A percentile compares a stretch with the other conserved stretches of the same genome.
These are phyloP conservation scores for Aspergillus vadensis DNA, from an alignment of 2,329 filamentous ascomycete genomes.

Conservation along the genomic window DNA sequence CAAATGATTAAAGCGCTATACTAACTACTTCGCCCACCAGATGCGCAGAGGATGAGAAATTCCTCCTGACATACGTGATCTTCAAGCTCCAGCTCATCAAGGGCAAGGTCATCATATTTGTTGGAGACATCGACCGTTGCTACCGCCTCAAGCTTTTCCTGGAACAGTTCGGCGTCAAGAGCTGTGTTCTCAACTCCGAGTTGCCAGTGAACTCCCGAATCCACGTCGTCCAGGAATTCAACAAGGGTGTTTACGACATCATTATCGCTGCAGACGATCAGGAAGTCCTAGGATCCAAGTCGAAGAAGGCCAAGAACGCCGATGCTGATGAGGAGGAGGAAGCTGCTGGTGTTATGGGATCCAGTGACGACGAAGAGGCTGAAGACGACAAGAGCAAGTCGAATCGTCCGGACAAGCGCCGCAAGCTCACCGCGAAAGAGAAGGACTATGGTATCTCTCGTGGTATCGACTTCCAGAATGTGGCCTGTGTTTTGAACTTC, in stretches of 20 bases:
- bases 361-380: constrained; percentile 43
- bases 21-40: constrained; percentile 40
- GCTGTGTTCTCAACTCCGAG: constrained; percentile 91
- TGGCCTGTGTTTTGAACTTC: constrained; percentile 94
- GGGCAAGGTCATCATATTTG: constrained; percentile 84
- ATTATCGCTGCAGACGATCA: constrained; percentile 95
- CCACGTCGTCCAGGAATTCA: constrained; percentile 96
- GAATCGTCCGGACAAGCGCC: constrained; percentile 56
- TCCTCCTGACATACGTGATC: constrained; percentile 86
- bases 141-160: constrained; percentile 94
- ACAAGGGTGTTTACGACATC: constrained; percentile 94
- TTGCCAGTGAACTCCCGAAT: constrained; percentile 89
- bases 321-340: constrained; percentile 28
- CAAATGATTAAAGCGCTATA: constrained; percentile 17
- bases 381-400: constrained; percentile 32
- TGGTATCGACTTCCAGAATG: constrained; percentile 95
- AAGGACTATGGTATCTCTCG: constrained; percentile 94
- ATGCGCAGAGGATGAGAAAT: constrained; percentile 97
- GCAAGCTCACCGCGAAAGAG: constrained; percentile 68
- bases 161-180: constrained; percentile 94
- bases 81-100: constrained; percentile 94
- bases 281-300: constrained; percentile 68
- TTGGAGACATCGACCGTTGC: constrained; percentile 82
- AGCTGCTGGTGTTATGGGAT: constrained; percentile 34
- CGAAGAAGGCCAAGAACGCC: constrained; percentile 35